These are phyloP conservation scores for Aspergillus unguis DNA, from an alignment of 2,329 filamentous ascomycete species.

Conservation along the genomic window DNA sequence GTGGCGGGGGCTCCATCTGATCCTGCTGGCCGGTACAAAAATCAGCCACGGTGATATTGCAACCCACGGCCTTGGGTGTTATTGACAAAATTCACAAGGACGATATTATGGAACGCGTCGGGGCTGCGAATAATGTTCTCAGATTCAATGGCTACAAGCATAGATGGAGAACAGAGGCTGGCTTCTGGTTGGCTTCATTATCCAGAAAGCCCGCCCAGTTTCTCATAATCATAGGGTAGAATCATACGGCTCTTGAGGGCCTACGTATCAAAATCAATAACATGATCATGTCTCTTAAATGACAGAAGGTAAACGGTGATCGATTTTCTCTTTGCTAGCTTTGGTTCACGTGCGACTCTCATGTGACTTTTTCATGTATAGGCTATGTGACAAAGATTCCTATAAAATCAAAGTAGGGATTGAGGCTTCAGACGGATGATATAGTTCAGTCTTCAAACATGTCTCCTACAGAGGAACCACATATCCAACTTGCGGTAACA, in stretches of 20 bases:
- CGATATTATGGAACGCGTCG: too few relatives aligned
- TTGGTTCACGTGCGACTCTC: slow-evolving; percentile 13
- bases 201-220: neutral
- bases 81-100: too few relatives aligned
- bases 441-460: neutral
- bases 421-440: neutral
- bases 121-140: neutral
- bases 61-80: too few relatives aligned
- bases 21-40: neutral
- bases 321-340: slow-evolving; percentile 6
- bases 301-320: neutral
- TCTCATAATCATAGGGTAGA: neutral
- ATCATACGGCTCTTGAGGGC: neutral
- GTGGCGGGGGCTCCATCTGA: neutral
- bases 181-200: neutral
- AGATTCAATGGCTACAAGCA: slow-evolving; percentile 2
- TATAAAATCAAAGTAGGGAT: slow-evolving; percentile 1
- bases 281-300: neutral
- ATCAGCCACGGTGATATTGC: neutral
- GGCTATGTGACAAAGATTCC: slow-evolving; percentile 18
- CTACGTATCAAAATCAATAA: neutral
- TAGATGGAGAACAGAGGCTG: neutral
- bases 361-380: slow-evolving; percentile 17
- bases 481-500: slow-evolving; percentile 4
- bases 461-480: slow-evolving; percentile 2